phyloP scores from a whole-genome alignment of 352 stramenopile genomes.

The Globisporangium carolinianum region DNA sequence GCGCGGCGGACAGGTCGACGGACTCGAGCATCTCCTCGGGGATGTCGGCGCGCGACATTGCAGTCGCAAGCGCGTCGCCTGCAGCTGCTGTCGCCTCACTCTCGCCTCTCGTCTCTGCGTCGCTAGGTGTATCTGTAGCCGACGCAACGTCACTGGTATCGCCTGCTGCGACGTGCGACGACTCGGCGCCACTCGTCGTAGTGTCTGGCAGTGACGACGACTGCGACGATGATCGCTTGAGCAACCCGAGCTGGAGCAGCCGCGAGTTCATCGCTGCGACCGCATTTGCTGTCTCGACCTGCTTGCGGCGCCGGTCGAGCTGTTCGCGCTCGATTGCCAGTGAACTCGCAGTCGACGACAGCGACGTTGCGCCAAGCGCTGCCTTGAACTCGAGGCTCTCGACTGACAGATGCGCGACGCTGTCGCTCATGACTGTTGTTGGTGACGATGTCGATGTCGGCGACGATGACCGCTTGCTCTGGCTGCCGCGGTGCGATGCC shows the following conservation, averaged over 20 bases:
- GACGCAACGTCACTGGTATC: no score
- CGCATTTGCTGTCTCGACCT: conserved; percentile 66
- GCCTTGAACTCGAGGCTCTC: conserved; percentile 13
- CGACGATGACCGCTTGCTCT: no score
- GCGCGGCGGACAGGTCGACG: conserved; percentile 17
- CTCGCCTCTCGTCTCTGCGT: neutral
- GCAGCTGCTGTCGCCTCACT: neutral
- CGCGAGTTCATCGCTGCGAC: conserved; percentile 70
- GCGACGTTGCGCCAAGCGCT: neutral
- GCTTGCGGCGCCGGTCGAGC: conserved; percentile 61
- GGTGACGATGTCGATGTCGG: no score
- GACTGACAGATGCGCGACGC: conserved; percentile 28
- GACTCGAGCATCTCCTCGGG: conserved; percentile 44
- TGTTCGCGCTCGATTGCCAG: conserved; percentile 64
- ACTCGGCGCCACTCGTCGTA: no score
- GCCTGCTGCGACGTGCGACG: no score
- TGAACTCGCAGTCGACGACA: conserved; percentile 17
- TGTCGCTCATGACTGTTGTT: conserved; percentile 6
- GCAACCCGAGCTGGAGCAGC: conserved; percentile 51
- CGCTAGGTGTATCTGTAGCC: no score
- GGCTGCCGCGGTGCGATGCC: neutral
- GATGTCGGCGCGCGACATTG: conserved; percentile 16
- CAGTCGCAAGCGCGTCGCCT: neutral
- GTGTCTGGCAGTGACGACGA: conserved; percentile 4
- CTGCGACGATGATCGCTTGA: conserved; percentile 15